Evolutionary conservation across 495 filamentous ascomycete genomes (phyloP), one percentile per base, ranked within the genome.

Genomic region (Tuber microsphaerosporum): DNA sequence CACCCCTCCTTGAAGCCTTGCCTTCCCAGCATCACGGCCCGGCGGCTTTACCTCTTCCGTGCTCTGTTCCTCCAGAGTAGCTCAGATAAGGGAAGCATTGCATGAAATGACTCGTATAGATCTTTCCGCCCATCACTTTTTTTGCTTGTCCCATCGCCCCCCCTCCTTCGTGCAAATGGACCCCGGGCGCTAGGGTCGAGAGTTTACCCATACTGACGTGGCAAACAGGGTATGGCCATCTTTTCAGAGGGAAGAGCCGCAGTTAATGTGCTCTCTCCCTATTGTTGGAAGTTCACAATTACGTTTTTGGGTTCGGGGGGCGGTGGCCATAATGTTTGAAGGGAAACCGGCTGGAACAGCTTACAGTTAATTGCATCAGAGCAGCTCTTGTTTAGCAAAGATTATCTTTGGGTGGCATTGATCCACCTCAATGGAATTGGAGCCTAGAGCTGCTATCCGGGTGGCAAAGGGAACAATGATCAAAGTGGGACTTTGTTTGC

Each of bases 161-260:
- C 74, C 75, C 70, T 17, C 70, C 34, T 75, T 48, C 73, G 75
- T 73, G 81, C 76, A 82, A 80, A 82, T 72, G 74, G 78, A 73
- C 78, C 75, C 72, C 56, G 56, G 71, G 73, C 81, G 81, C 81
- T 82, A 82, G 78, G 78, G 79, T 81, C 75, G 75, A 82, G 78
- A 78, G 73, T 75, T 79, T 81, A 82, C 82, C 76, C 78, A 80
- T 80, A 82, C 78, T 81, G 81, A 83, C 81, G 81, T 83, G 81
- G 81, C 81, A 83, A 81, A 74, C 78, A 80, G 75, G 81, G 81
- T 82, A 79, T 82, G 81, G 81, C 45, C 73, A 79, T 79, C 77
- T 73, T 71, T 44, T 79, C 69, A 34, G 73, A 79, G 72, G 56
- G 73, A 75, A 78, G 77, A 79, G 77, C 73, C 77, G 78, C 76